phyloP scores from a whole-genome alignment of 257 asterid genomes.

The Paraleonurus japonicus region DNA sequence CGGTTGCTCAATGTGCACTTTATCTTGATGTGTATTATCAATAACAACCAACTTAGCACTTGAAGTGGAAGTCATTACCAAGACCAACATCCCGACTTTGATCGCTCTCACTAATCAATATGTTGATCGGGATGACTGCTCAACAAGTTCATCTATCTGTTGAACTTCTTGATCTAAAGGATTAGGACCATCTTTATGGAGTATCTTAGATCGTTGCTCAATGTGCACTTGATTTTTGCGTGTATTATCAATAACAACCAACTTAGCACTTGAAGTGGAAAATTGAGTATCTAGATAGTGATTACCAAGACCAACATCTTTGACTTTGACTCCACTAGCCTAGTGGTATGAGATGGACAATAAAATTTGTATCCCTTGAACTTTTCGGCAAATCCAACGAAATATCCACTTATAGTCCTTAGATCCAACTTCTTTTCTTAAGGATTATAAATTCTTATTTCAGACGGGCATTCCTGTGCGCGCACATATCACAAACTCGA shows the following conservation, averaged over 20 bases:
- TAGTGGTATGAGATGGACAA: not conserved
- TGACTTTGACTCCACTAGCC: conserved; percentile 10
- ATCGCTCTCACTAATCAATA: not conserved
- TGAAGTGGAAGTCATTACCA: not conserved
- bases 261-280: too few species aligned
- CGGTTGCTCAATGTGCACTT: not conserved
- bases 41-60: not conserved
- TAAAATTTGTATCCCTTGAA: not conserved
- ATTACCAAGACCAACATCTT: too few species aligned
- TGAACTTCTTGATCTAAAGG: too few species aligned
- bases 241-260: too few species aligned
- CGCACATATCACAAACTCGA: not conserved
- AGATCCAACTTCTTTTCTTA: too few species aligned
- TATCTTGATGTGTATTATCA: not conserved
- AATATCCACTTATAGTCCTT: conserved; percentile 7
- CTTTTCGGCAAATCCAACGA: not conserved
- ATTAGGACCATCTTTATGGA: too few species aligned
- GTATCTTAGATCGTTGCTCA: too few species aligned
- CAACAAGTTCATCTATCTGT: too few species aligned
- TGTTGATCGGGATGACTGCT: too few species aligned
- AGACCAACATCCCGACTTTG: not conserved
- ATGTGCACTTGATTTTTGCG: too few species aligned
- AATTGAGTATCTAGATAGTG: too few species aligned
- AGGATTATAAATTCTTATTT: not conserved
- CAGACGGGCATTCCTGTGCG: not conserved